Conservation (phyloP, 768 basidiomycete species). For the Leccinum olivaceopallidum region DNA sequence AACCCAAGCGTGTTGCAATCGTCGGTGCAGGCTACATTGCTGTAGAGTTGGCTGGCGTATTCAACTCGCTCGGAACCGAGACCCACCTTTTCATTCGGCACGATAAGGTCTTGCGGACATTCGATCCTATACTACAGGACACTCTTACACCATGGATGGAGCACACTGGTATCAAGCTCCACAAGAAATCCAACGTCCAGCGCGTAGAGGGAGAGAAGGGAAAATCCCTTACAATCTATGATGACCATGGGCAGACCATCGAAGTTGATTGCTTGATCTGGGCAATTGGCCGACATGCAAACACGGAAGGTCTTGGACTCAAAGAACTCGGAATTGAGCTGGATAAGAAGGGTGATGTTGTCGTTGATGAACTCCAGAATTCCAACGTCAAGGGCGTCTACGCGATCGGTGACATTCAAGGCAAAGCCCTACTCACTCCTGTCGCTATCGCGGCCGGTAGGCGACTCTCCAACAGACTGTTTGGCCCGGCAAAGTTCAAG, state of each 20-base stretch:
- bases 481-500: slow-evolving; percentile 84
- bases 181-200: slow-evolving; percentile 72
- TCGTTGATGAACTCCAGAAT: slow-evolving; percentile 92
- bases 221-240: slow-evolving; percentile 70
- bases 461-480: slow-evolving; percentile 84
- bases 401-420: slow-evolving; percentile 90
- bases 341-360: slow-evolving; percentile 77
- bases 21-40: slow-evolving; percentile 99
- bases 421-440: slow-evolving; percentile 91
- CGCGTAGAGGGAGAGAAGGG: slow-evolving; percentile 78
- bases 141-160: slow-evolving; percentile 90
- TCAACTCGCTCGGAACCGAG: slow-evolving; percentile 88
- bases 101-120: slow-evolving; percentile 88
- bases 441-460: slow-evolving; percentile 97
- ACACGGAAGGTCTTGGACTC: slow-evolving; percentile 76
- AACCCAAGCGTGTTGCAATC: slow-evolving; percentile 91
- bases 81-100: slow-evolving; percentile 91
- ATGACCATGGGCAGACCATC: slow-evolving; percentile 71
- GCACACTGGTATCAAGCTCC: slow-evolving; percentile 88
- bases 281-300: slow-evolving; percentile 90
- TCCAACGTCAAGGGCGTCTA: slow-evolving; percentile 68
- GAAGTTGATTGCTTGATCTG: slow-evolving; percentile 89
- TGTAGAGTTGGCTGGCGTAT: slow-evolving; percentile 93
- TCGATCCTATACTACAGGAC: slow-evolving; percentile 86
- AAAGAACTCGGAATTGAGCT: slow-evolving; percentile 75